These are phyloP conservation scores for Neobulgaria alba DNA, from an alignment of 2,329 filamentous ascomycete genomes.

Conservation along the genomic window DNA sequence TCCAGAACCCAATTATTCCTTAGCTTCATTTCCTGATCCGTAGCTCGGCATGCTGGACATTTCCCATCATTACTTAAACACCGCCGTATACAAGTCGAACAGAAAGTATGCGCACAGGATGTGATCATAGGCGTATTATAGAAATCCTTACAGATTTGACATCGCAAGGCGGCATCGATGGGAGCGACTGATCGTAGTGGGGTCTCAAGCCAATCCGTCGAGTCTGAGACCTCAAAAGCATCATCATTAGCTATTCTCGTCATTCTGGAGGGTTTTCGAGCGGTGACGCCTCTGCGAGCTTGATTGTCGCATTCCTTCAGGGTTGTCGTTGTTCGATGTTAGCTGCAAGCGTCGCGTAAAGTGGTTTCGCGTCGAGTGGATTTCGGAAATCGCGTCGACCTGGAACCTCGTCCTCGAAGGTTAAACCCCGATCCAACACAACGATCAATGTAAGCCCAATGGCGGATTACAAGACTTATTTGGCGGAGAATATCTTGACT, in stretches of 20 bases:
- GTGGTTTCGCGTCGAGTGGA: slow-evolving; percentile 12
- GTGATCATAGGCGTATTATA: slow-evolving; percentile 93
- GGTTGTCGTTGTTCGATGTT: slow-evolving; percentile 1
- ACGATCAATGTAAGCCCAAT: slow-evolving; percentile 16
- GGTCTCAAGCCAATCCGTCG: slow-evolving; percentile 77
- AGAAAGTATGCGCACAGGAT: slow-evolving; percentile 91
- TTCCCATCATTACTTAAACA: slow-evolving; percentile 75
- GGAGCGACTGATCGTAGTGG: slow-evolving; percentile 55
- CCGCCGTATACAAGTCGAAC: slow-evolving; percentile 87
- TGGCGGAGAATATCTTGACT: slow-evolving; percentile 28
- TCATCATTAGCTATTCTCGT: slow-evolving; percentile 13
- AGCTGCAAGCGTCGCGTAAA: slow-evolving; percentile 22
- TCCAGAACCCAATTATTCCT: slow-evolving; percentile 78
- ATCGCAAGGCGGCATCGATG: slow-evolving; percentile 80
- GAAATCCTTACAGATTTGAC: slow-evolving; percentile 97
- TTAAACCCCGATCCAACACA: slow-evolving; percentile 6
- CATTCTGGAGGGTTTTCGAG: slow-evolving; percentile 10
- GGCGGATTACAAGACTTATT: slow-evolving; percentile 28
- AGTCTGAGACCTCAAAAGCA: slow-evolving; percentile 51
- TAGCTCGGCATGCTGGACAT: slow-evolving; percentile 74
- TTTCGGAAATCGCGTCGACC: slow-evolving; percentile 10
- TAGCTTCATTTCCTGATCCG: slow-evolving; percentile 77
- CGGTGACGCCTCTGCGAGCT: too few relatives aligned
- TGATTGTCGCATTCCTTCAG: slow-evolving; percentile 8
- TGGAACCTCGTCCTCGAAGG: neutral